Evolutionary conservation across 106 monocot genomes (phyloP), one percentile per base, ranked within the genome.

Genomic region (Apostasia ramifera): DNA sequence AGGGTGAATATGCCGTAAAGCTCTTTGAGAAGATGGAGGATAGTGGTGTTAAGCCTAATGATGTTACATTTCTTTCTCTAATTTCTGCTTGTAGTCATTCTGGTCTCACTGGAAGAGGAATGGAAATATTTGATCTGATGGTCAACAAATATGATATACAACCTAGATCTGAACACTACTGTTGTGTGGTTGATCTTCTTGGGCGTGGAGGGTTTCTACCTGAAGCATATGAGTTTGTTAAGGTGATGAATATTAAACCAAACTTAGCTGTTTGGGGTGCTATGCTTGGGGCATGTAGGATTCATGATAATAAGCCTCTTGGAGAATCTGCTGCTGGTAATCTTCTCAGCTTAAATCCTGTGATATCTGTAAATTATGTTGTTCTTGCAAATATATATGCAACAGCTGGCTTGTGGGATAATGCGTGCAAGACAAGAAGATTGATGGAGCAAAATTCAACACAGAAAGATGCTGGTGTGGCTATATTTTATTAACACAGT

Each of bases 41-140:
- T 57, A 49, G 71, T 15, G 83, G 90, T 13, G 69, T 86, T 40
- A 76, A 80, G 47, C 91, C 95, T 69, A 95, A 95, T 82, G 88
- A 95, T 69, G 77, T 95, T 13, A 95, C 95, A 41, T 95, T 91
- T 74, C 82, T 95, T 68, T 81, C 88, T 45, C 74, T 91, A 69
- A 74, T 95, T 4, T 82, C 76, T 82, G 83, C 91, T 61, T 95
- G 91, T 47, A 78, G 86, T 43, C 91, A 95, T 69, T 73, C 81
- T 42, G 91, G 91, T 15, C 78, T 86, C 74, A 82, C 73, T 44
- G 64, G 70, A 14, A 71, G 84, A 78, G 95, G 88, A 47, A 71
- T 84, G 77, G 48, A 80, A 15, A 73, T 73, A 39, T 81, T 88
- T 61, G 71, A 71, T 49, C 76, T 63, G 59, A 95, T 95, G 95